Evolutionary conservation across 75 land plant species (phyloP).

Genomic region (Selaginella tamariscina): DNA sequence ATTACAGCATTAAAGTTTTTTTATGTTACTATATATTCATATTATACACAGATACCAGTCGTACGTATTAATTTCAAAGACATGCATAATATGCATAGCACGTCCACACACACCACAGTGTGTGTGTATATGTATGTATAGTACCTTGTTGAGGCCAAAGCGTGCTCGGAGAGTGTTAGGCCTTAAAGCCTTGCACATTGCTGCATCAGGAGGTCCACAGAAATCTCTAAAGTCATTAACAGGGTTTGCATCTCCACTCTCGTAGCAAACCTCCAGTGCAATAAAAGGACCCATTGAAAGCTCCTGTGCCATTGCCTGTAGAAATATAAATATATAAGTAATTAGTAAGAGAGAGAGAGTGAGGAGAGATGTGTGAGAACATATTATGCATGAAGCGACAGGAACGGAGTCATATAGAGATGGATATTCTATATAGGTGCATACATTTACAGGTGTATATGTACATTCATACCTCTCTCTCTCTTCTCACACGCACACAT

Average conservation of each 20-base stretch:
- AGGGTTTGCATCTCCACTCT: constrained; percentile 19
- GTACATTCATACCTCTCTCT: too few species aligned
- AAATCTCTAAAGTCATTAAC: constrained; percentile 30
- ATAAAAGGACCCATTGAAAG: constrained; percentile 28
- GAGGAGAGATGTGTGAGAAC: too few species aligned
- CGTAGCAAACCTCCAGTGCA: constrained; percentile 23
- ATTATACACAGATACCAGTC: too few species aligned
- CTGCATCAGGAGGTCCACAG: constrained; percentile 35
- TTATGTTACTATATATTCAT: too few species aligned
- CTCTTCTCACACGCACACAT: too few species aligned
- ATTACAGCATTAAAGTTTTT: too few species aligned
- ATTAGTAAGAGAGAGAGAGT: background rate
- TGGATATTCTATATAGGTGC: too few species aligned
- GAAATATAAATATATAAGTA: background rate
- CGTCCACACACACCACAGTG: background rate
- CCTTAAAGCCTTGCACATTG: constrained; percentile 19
- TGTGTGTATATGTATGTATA: background rate
- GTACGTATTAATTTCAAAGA: too few species aligned
- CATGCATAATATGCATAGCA: background rate
- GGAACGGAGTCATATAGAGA: too few species aligned
- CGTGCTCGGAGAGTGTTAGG: constrained; percentile 27
- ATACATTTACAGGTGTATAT: too few species aligned
- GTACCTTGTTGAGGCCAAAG: constrained; percentile 36
- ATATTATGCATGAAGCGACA: too few species aligned
- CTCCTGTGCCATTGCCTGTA: constrained; percentile 35